These are phyloP conservation scores for Berberis thunbergii DNA, from an alignment of 164 flowering plant genomes.

Conservation along the genomic window DNA sequence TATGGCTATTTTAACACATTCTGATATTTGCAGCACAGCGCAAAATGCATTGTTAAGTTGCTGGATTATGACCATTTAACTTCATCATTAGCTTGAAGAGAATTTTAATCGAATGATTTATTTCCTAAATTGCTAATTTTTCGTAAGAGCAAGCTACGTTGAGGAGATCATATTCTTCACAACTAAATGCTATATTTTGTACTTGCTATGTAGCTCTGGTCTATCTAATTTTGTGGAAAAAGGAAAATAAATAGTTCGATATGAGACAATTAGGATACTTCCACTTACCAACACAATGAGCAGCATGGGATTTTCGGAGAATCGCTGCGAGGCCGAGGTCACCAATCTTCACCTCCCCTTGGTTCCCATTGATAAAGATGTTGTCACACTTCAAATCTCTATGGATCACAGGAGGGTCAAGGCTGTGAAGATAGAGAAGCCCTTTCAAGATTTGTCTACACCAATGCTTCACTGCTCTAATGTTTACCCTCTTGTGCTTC, in stretches of 20 bases:
- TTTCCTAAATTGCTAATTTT: too few relatives aligned
- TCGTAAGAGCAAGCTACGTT: too few relatives aligned
- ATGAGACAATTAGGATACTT: too few relatives aligned
- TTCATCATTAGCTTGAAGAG: too few relatives aligned
- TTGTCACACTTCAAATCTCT: constrained; percentile 98
- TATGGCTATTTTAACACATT: too few relatives aligned
- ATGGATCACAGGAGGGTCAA: constrained; percentile 86
- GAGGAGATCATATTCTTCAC: too few relatives aligned
- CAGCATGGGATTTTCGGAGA: constrained; percentile 81
- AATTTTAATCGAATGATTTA: too few relatives aligned
- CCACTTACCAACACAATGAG: constrained; percentile 79
- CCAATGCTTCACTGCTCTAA: constrained; percentile 97
- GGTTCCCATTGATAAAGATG: constrained; percentile 91
- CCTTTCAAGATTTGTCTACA: constrained; percentile 92
- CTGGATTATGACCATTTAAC: too few relatives aligned
- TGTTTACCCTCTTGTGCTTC: constrained; percentile 77
- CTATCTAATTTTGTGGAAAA: background rate
- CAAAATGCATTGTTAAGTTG: too few relatives aligned
- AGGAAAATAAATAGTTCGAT: too few relatives aligned
- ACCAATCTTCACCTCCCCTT: constrained; percentile 94
- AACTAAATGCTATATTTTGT: too few relatives aligned
- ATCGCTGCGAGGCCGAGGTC: constrained; percentile 96
- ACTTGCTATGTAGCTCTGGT: background rate
- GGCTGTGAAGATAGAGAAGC: constrained; percentile 86
- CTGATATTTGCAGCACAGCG: too few relatives aligned